phyloP scores from a whole-genome alignment of 805 yeast genomes.

The Naumovozyma dairenensis region DNA sequence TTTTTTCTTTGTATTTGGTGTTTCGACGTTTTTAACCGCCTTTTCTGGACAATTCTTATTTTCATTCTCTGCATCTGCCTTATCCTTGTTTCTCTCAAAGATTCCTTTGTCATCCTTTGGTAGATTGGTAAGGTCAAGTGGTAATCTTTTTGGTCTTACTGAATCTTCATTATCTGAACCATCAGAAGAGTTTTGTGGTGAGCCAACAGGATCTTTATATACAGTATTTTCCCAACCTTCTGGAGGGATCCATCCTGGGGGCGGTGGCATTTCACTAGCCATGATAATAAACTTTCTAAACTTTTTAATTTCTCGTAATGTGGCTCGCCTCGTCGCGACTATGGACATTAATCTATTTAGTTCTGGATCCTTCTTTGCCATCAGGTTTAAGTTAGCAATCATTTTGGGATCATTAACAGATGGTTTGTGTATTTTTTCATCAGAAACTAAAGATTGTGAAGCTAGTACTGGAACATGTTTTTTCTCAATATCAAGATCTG shows the following conservation, averaged over 20 bases:
- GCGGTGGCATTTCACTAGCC: slow-evolving; percentile 64
- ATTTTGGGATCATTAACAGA: slow-evolving; percentile 57
- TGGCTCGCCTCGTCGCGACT: slow-evolving; percentile 78
- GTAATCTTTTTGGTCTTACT: no score
- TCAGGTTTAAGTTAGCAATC: slow-evolving; percentile 73
- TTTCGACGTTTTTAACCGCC: no score
- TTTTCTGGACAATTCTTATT: no score
- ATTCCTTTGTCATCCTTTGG: no score
- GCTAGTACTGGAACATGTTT: not conserved
- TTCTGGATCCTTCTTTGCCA: slow-evolving; percentile 65
- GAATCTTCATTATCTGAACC: no score
- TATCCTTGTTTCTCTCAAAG: no score
- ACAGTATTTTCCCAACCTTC: slow-evolving; percentile 2
- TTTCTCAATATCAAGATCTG: no score
- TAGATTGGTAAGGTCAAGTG: not conserved
- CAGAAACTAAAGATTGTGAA: slow-evolving; percentile 3
- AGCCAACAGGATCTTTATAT: no score
- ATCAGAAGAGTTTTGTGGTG: no score
- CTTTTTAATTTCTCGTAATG: slow-evolving; percentile 57
- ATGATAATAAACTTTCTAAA: slow-evolving; percentile 74
- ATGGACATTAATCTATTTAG: slow-evolving; percentile 66
- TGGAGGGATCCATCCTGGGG: slow-evolving; percentile 30
- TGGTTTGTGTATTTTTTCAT: slow-evolving; percentile 11
- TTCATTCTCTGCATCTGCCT: no score
- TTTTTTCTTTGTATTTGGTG: no score